phyloP scores from a whole-genome alignment of 2,329 filamentous ascomycete species.

The Cryoendolithus antarcticus region DNA sequence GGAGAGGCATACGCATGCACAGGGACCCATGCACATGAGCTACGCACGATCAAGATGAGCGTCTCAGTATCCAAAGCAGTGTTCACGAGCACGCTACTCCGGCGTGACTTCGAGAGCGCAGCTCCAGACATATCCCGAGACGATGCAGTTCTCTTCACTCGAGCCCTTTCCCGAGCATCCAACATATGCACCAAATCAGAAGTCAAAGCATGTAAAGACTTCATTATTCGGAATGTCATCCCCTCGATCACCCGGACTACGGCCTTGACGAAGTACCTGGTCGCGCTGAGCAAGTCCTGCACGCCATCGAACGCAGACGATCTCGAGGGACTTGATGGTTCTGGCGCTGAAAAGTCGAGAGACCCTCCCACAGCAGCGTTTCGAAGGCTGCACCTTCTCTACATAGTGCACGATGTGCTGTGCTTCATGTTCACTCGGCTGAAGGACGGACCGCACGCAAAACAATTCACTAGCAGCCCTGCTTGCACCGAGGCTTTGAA shows the following conservation, averaged over 20 bases:
- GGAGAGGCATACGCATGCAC: too few relatives aligned
- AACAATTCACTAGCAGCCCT: neutral
- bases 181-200: slow-evolving; percentile 4
- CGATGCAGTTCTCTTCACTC: neutral
- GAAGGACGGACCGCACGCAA: neutral
- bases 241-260: slow-evolving; percentile 6
- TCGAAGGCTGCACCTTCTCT: slow-evolving; percentile 13
- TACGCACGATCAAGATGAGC: too few relatives aligned
- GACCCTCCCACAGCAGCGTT: slow-evolving; percentile 10
- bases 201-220: slow-evolving; percentile 10
- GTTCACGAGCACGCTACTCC: slow-evolving; percentile 2
- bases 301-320: slow-evolving; percentile 6
- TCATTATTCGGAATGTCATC: slow-evolving; percentile 11
- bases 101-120: neutral
- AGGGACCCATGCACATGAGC: too few relatives aligned
- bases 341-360: slow-evolving; percentile 7
- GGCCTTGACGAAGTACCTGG: slow-evolving; percentile 10
- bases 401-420: slow-evolving; percentile 12
- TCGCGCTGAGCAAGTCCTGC: slow-evolving; percentile 7
- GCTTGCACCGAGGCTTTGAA: slow-evolving; percentile 2
- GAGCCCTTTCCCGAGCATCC: neutral
- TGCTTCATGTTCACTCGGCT: neutral
- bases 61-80: neutral
- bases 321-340: slow-evolving; percentile 7
- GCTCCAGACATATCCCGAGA: slow-evolving; percentile 3